A percentile compares a stretch with the other conserved stretches of the same genome.
Conservation (phyloP, 345 rosid species). For the Brassica juncea region DNA sequence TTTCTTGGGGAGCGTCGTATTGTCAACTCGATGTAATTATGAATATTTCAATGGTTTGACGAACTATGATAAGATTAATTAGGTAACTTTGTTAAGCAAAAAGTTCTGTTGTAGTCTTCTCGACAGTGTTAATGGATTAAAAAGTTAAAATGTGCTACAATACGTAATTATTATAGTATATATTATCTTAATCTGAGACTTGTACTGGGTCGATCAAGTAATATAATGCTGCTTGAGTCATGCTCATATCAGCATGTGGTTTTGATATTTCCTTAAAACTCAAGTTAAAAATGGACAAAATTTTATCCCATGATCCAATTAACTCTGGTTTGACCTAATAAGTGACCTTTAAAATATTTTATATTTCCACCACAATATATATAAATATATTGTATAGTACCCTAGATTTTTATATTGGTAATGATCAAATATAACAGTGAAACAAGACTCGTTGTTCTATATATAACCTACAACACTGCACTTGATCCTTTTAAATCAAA, state of each 20-base stretch:
- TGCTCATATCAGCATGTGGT: constrained; percentile 6
- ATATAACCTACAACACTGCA: constrained; percentile 20
- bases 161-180: neutral
- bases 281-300: neutral
- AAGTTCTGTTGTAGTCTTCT: neutral
- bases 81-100: neutral
- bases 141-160: neutral
- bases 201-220: neutral
- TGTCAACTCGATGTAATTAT: neutral
- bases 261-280: neutral
- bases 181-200: neutral
- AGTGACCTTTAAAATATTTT: constrained; percentile 15
- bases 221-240: neutral
- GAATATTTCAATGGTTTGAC: neutral
- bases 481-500: constrained; percentile 25
- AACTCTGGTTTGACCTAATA: constrained; percentile 28
- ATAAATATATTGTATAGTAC: neutral
- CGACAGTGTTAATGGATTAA: neutral
- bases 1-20: neutral
- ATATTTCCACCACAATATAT: constrained; percentile 23
- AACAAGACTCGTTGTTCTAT: constrained; percentile 7
- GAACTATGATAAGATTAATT: neutral
- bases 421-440: neutral
- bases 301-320: constrained; percentile 4
- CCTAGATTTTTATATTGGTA: neutral